These are phyloP conservation scores for Rhodotorula sp. DNA, from an alignment of 1,284 basidiomycete species.

Conservation along the genomic window DNA sequence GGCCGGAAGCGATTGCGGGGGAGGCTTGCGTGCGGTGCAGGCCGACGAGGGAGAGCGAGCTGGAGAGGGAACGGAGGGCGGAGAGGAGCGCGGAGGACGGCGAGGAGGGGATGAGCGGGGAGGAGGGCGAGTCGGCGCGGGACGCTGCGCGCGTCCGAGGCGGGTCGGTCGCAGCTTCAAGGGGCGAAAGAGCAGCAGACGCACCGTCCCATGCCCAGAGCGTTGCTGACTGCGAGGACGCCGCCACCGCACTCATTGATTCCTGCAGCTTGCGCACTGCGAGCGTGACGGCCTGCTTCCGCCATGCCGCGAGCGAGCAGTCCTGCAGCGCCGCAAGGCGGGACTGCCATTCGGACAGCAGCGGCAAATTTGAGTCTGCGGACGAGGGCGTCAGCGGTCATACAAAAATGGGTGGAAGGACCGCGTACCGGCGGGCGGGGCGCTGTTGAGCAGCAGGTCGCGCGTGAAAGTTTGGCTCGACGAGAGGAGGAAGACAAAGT, in stretches of 20 bases:
- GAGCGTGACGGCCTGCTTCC: constrained; percentile 11
- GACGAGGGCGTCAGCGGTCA: neutral
- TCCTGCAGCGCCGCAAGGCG: constrained; percentile 14
- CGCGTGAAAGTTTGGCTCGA: constrained; percentile 1
- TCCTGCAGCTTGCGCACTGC: constrained; percentile 15
- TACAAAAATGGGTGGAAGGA: neutral
- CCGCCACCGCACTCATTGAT: neutral
- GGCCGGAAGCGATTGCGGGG: constrained; percentile 1
- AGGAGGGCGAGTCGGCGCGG: neutral
- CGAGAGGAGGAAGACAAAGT: constrained; percentile 15
- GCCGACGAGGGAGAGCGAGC: constrained; percentile 10
- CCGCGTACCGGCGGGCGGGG: neutral
- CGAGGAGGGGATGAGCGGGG: constrained; percentile 5
- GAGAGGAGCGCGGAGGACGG: constrained; percentile 25
- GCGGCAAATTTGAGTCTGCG: neutral
- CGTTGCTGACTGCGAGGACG: neutral
- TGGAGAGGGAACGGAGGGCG: constrained; percentile 17
- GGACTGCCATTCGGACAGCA: constrained; percentile 12
- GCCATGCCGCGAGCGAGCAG: constrained; percentile 22
- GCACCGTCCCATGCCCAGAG: constrained; percentile 26
- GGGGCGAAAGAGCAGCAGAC: neutral
- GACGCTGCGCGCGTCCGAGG: neutral
- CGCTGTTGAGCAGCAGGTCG: neutral
- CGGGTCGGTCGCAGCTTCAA: neutral
- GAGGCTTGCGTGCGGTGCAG: constrained; percentile 18